These are phyloP conservation scores for Glycine tomentella DNA, from an alignment of 306 rosid species.

Conservation along the genomic window DNA sequence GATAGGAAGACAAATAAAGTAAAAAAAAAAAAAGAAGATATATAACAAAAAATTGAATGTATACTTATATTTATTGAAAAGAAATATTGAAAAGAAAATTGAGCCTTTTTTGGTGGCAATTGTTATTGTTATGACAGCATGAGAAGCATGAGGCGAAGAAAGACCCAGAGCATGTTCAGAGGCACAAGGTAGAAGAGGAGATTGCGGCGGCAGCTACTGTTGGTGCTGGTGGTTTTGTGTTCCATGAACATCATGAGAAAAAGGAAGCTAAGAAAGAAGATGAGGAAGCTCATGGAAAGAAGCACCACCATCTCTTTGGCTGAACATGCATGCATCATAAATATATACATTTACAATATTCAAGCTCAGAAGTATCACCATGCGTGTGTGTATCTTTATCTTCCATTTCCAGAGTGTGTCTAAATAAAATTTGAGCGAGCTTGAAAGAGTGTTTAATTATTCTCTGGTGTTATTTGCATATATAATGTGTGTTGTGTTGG, in stretches of 20 bases:
- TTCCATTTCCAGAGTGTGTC: not conserved
- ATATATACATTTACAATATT: not conserved
- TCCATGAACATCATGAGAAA: conserved; percentile 82
- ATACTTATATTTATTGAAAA: not conserved
- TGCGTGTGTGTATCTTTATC: not conserved
- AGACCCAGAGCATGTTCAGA: conserved; percentile 70
- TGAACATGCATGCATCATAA: not conserved
- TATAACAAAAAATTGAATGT: too few relatives aligned
- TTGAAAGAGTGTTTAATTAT: conserved; percentile 31
- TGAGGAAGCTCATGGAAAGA: conserved; percentile 70
- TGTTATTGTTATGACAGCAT: conserved; percentile 47
- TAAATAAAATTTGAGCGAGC: conserved; percentile 34
- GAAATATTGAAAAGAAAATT: too few relatives aligned
- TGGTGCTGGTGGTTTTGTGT: conserved; percentile 69
- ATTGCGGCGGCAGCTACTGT: conserved; percentile 58
- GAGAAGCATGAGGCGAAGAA: conserved; percentile 69
- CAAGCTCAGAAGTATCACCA: conserved; percentile 4
- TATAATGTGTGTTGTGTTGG: not conserved
- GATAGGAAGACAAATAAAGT: too few relatives aligned
- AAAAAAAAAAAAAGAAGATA: too few relatives aligned
- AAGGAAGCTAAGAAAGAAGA: conserved; percentile 68
- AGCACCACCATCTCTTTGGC: conserved; percentile 71
- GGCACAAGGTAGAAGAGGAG: conserved; percentile 79
- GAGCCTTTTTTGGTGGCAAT: not conserved
- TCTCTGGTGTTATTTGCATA: too few relatives aligned